phyloP scores from a whole-genome alignment of 116 monocot genomes.

The Papilionanthe hybrid region DNA sequence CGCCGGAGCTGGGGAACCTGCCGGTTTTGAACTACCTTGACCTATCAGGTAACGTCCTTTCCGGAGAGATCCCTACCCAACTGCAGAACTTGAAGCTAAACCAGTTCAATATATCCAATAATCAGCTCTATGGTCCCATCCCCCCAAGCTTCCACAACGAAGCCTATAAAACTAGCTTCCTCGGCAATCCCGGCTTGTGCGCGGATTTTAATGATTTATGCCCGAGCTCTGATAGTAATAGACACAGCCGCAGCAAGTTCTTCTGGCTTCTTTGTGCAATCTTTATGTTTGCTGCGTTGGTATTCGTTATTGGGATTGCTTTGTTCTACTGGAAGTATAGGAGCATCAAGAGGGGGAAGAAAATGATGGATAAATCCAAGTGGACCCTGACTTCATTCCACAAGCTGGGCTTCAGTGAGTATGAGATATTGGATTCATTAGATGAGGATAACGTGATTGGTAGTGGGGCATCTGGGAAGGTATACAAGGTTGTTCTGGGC shows the following conservation, averaged over 20 bases:
- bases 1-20: constrained; percentile 60
- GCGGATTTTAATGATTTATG: constrained; percentile 31
- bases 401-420: constrained; percentile 39
- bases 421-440: constrained; percentile 36
- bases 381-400: constrained; percentile 51
- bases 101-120: constrained; percentile 71
- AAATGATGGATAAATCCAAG: constrained; percentile 22
- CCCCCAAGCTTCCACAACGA: constrained; percentile 44
- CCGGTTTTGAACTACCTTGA: constrained; percentile 88
- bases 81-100: constrained; percentile 68
- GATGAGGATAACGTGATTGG: constrained; percentile 43
- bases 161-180: constrained; percentile 43
- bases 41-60: constrained; percentile 58
- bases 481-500: constrained; percentile 35
- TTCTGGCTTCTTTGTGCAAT: constrained; percentile 38
- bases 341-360: constrained; percentile 29
- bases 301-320: constrained; percentile 24
- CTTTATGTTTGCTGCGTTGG: constrained; percentile 25
- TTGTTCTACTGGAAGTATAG: constrained; percentile 33
- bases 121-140: constrained; percentile 53
- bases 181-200: constrained; percentile 68
- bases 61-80: constrained; percentile 50
- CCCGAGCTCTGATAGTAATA: background rate
- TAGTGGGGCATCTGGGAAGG: constrained; percentile 37
- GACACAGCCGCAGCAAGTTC: background rate